These are phyloP conservation scores for Carex arenaria DNA, from an alignment of 202 grass and related monocot genomes.

Conservation along the genomic window DNA sequence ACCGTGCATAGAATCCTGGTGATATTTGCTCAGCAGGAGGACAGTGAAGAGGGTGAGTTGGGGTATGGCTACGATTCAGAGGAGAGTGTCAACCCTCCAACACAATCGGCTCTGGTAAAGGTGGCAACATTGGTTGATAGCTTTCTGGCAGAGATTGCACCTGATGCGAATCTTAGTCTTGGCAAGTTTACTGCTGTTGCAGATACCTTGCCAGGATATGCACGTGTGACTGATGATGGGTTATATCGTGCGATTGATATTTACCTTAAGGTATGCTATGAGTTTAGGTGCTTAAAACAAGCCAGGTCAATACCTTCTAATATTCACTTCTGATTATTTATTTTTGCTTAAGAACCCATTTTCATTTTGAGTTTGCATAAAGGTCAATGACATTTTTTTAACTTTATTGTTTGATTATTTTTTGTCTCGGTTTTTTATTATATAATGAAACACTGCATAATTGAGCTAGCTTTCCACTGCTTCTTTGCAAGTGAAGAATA, in stretches of 20 bases:
- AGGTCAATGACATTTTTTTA: neutral
- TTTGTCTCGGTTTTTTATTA: neutral
- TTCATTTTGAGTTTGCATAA: neutral
- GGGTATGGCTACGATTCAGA: slow-evolving; percentile 27
- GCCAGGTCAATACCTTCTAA: neutral
- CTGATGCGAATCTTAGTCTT: slow-evolving; percentile 65
- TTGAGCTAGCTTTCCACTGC: neutral
- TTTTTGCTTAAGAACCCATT: neutral
- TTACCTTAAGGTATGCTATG: slow-evolving; percentile 63
- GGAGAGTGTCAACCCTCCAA: slow-evolving; percentile 32
- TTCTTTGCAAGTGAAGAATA: neutral
- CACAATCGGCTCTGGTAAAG: slow-evolving; percentile 36
- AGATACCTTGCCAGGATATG: slow-evolving; percentile 52
- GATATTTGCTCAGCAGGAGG: slow-evolving; percentile 38
- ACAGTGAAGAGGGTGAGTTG: slow-evolving; percentile 26
- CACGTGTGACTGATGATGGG: slow-evolving; percentile 59
- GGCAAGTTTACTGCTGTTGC: slow-evolving; percentile 59
- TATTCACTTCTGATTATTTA: neutral
- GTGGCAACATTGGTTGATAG: slow-evolving; percentile 55
- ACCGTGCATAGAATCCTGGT: slow-evolving; percentile 32
- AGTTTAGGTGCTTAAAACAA: neutral
- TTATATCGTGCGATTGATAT: slow-evolving; percentile 78
- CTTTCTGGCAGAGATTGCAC: slow-evolving; percentile 64
- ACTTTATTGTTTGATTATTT: neutral
- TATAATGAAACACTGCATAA: neutral